Percentiles rank a stretch among this genome's conserved stretches.
Evolutionary conservation across 441 rosid genomes (phyloP).

Genomic region (Erodium trifolium): DNA sequence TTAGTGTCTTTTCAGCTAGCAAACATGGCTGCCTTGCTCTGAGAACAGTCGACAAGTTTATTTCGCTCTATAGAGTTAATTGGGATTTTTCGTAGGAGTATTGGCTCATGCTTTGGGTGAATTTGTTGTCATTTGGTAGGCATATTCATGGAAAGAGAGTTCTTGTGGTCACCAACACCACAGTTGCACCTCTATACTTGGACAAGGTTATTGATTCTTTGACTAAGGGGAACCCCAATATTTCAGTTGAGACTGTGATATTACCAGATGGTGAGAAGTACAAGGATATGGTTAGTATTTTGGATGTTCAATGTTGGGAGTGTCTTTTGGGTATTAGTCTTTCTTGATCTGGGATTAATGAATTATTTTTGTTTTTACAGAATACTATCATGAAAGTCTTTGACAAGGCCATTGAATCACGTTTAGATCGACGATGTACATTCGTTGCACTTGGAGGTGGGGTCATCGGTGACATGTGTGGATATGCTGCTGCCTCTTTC

Average conservation of each 20-base stretch:
- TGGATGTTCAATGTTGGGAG: background rate
- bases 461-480: constrained; percentile 95
- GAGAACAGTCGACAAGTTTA: background rate
- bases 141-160: constrained; percentile 94
- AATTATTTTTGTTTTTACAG: constrained; percentile 28
- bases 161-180: constrained; percentile 77
- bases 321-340: background rate
- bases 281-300: constrained; percentile 62
- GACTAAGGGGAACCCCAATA: constrained; percentile 68
- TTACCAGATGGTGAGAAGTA: constrained; percentile 88
- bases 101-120: background rate
- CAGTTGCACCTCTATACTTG: constrained; percentile 62
- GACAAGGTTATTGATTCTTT: constrained; percentile 73
- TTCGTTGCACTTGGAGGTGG: constrained; percentile 99
- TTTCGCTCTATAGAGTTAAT: background rate
- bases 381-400: constrained; percentile 83
- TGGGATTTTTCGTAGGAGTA: background rate
- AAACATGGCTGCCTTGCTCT: background rate
- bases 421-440: constrained; percentile 68
- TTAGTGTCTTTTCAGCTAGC: background rate
- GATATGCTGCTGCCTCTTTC: constrained; percentile 87
- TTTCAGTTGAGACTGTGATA: constrained; percentile 71
- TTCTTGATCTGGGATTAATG: background rate
- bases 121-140: constrained; percentile 26
- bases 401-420: constrained; percentile 88